Conservation (phyloP, 768 basidiomycete genomes). For the Clitopilus hobsonii region DNA sequence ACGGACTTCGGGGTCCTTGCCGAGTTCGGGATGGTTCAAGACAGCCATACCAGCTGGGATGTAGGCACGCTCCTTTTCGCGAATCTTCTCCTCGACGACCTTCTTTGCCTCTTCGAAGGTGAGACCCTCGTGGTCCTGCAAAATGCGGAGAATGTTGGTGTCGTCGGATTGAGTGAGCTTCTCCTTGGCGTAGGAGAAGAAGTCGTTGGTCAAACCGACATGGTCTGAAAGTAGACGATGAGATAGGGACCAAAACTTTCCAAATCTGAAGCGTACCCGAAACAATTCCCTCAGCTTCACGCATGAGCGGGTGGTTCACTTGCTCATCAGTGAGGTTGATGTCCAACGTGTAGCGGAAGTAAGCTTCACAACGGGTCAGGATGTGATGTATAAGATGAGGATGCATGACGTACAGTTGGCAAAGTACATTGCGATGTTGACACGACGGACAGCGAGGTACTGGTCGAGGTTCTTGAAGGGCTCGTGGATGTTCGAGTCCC, state of each 20-base stretch:
- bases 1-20: conserved; percentile 8
- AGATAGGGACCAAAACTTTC: not conserved
- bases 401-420: not conserved
- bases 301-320: conserved; percentile 10
- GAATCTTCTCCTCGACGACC: not conserved
- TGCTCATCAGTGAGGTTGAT: conserved; percentile 11
- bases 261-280: not conserved
- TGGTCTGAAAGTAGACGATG: conserved; percentile 1
- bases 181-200: conserved; percentile 9
- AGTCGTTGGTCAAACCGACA: conserved; percentile 10
- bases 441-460: not conserved
- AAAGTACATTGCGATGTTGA: not conserved
- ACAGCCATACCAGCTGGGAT: conserved; percentile 2
- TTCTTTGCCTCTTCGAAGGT: conserved; percentile 4
- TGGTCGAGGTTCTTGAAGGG: not conserved
- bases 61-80: not conserved
- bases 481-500: not conserved
- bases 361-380: no score
- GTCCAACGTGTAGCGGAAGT: conserved; percentile 10
- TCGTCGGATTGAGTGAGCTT: conserved; percentile 7
- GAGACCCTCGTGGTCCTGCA: conserved; percentile 5
- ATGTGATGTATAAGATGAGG: no score
- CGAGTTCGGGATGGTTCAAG: conserved; percentile 9
- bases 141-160: conserved; percentile 8
- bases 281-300: conserved; percentile 8